These are phyloP conservation scores for Fagopyrum esculentum DNA, from an alignment of 148 eudicot species.

Conservation along the genomic window DNA sequence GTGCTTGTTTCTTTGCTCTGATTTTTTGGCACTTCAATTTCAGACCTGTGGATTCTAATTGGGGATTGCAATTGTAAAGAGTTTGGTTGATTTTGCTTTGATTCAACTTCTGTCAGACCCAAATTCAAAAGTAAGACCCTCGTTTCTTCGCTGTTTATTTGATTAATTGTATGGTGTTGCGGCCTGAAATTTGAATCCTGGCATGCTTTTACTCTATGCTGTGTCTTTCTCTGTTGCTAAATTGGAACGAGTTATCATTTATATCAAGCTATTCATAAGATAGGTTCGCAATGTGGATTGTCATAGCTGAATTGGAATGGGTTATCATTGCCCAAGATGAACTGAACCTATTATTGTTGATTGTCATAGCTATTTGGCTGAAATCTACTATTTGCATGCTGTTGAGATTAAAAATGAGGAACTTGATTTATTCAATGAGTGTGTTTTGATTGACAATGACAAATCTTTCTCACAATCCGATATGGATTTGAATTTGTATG, in stretches of 20 bases:
- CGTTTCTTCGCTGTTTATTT: neutral
- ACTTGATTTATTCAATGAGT: neutral
- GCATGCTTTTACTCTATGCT: neutral
- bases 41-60: conserved; percentile 4
- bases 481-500: neutral
- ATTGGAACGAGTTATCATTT: neutral
- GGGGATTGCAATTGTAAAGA: neutral
- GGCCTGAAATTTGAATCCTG: neutral
- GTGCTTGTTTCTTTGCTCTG: neutral
- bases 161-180: neutral
- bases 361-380: neutral
- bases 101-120: neutral
- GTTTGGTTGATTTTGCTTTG: neutral
- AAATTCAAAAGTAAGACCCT: conserved; percentile 7
- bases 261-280: no score
- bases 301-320: no score
- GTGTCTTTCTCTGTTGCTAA: neutral
- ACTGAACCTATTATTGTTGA: neutral
- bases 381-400: neutral
- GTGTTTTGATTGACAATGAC: neutral
- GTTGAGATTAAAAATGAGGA: neutral
- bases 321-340: neutral
- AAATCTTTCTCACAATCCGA: neutral
- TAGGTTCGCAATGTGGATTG: neutral
- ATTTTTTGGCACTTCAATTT: neutral